Evolutionary conservation across 192 early-diverging fungal genomes (phyloP).

Genomic region (Piromyces finnis): DNA sequence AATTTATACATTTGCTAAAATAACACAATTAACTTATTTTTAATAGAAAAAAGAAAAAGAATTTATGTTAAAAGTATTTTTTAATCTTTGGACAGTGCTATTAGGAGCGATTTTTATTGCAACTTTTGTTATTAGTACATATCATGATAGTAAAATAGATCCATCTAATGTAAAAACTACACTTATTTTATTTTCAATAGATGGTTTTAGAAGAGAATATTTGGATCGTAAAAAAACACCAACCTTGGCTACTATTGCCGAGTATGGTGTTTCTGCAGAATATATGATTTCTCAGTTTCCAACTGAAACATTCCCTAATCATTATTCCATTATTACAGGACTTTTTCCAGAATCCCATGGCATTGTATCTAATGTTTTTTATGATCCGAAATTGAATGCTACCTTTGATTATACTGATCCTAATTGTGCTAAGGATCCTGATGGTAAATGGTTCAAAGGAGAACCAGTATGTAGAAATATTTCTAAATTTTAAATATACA

Average conservation of each 20-base stretch:
- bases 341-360: constrained; percentile 82
- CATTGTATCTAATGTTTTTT: constrained; percentile 37
- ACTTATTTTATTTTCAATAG: constrained; percentile 69
- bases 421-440: background rate
- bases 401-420: constrained; percentile 62
- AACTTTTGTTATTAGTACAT: background rate
- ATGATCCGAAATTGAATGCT: constrained; percentile 13
- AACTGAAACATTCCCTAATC: constrained; percentile 68
- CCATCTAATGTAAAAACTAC: background rate
- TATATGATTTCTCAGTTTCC: constrained; percentile 1
- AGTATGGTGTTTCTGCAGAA: constrained; percentile 26
- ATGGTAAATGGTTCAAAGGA: constrained; percentile 62
- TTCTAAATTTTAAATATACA: too few species aligned
- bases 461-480: constrained; percentile 42
- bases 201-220: constrained; percentile 77
- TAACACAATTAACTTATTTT: background rate
- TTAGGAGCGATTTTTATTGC: background rate
- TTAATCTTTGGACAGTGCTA: background rate
- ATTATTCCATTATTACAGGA: constrained; percentile 78
- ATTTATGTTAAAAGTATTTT: background rate
- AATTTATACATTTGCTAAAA: too few species aligned
- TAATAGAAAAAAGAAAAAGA: background rate
- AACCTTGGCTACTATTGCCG: background rate
- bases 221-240: constrained; percentile 23
- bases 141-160: background rate